Conservation (phyloP, 352 stramenopile genomes). For the Phytophthora multivora region DNA sequence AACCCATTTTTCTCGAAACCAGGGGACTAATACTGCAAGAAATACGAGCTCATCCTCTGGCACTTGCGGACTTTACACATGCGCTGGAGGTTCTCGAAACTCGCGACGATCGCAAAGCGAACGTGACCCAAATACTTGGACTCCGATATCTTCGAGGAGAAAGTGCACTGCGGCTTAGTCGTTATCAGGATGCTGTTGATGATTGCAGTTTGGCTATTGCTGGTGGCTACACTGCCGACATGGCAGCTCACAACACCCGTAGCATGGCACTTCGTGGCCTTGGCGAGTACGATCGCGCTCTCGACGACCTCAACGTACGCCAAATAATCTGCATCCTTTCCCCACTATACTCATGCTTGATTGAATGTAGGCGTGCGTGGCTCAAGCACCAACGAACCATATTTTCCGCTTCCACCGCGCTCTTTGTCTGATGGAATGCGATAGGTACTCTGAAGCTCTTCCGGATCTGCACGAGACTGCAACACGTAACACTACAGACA, state of each 20-base stretch:
- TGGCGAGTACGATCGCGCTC: constrained; percentile 55
- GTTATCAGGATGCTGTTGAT: constrained; percentile 48
- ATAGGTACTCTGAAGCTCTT: constrained; percentile 51
- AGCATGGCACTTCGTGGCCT: constrained; percentile 65
- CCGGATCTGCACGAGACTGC: constrained; percentile 57
- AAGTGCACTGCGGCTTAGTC: constrained; percentile 48
- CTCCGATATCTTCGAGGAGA: constrained; percentile 52
- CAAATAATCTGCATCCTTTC: background rate
- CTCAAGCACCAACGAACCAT: constrained; percentile 47
- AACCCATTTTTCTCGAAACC: constrained; percentile 66
- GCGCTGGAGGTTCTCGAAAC: constrained; percentile 35
- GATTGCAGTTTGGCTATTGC: constrained; percentile 45
- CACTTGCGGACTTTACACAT: constrained; percentile 59
- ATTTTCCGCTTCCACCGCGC: constrained; percentile 73
- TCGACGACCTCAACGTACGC: constrained; percentile 64
- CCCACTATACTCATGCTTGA: background rate
- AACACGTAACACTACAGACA: constrained; percentile 30
- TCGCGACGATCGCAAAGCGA: constrained; percentile 17
- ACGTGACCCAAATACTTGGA: constrained; percentile 22
- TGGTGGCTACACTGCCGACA: constrained; percentile 37
- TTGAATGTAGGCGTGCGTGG: constrained; percentile 43
- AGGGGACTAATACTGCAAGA: constrained; percentile 66
- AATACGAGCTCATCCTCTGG: constrained; percentile 47
- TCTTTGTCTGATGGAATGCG: constrained; percentile 64
- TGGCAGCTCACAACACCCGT: constrained; percentile 54